These are phyloP conservation scores for Aspergillus sclerotiicarbonarius DNA, from an alignment of 495 filamentous ascomycete genomes.

Conservation along the genomic window DNA sequence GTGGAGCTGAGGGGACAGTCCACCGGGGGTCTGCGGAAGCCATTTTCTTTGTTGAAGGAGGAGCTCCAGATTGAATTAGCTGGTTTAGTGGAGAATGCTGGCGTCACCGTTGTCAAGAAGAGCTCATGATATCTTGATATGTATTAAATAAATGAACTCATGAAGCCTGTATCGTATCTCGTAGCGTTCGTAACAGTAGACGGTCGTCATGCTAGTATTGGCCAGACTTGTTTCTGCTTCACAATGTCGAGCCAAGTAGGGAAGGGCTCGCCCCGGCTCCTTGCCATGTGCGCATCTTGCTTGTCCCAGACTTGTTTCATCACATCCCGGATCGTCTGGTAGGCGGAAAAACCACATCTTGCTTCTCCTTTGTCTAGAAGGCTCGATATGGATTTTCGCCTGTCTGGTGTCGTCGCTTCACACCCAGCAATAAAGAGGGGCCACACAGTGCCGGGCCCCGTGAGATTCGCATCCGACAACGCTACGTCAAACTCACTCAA, in stretches of 20 bases:
- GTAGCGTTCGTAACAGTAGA: neutral
- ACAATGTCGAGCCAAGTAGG: conserved; percentile 31
- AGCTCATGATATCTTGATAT: conserved; percentile 10
- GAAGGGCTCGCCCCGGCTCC: conserved; percentile 23
- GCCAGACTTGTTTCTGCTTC: conserved; percentile 28
- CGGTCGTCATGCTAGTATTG: conserved; percentile 13
- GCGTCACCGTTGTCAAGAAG: conserved; percentile 25
- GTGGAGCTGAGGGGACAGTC: conserved; percentile 32
- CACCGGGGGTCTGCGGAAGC: conserved; percentile 36
- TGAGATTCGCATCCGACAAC: conserved; percentile 13
- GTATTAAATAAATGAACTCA: conserved; percentile 2
- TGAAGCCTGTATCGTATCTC: neutral
- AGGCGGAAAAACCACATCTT: conserved; percentile 24
- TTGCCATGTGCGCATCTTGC: conserved; percentile 29
- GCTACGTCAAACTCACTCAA: conserved; percentile 24
- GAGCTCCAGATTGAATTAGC: conserved; percentile 28
- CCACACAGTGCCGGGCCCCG: conserved; percentile 33
- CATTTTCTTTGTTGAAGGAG: conserved; percentile 27
- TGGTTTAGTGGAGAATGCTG: conserved; percentile 29
- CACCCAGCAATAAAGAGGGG: conserved; percentile 37
- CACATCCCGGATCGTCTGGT: conserved; percentile 24
- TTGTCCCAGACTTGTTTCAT: conserved; percentile 29
- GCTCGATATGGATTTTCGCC: conserved; percentile 22
- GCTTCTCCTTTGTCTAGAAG: conserved; percentile 27
- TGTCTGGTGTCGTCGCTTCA: conserved; percentile 24